Evolutionary conservation across 345 rosid species (phyloP).

Genomic region (Combretum micranthum): DNA sequence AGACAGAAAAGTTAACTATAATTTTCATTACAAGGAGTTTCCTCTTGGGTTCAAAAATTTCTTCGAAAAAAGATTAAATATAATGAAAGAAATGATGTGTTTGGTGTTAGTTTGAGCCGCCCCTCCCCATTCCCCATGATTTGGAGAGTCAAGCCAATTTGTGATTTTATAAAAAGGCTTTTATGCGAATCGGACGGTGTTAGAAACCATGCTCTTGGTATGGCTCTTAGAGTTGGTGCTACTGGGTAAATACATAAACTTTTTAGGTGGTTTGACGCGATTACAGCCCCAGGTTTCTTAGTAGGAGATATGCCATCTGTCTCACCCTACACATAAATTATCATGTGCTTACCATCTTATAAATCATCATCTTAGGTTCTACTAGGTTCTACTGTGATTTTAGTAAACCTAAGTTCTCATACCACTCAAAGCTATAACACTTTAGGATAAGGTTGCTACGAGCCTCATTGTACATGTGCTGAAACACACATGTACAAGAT

Average conservation of each 20-base stretch:
- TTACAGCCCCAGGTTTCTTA: constrained; percentile 82
- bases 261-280: constrained; percentile 40
- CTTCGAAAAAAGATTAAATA: not conserved
- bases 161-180: constrained; percentile 72
- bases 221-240: constrained; percentile 63
- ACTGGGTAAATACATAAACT: constrained; percentile 70
- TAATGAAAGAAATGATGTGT: not conserved
- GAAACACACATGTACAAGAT: no score
- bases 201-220: constrained; percentile 72
- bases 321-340: no score
- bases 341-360: no score
- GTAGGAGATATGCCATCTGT: no score
- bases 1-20: not conserved
- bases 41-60: not conserved
- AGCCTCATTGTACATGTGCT: no score
- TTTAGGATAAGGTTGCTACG: no score
- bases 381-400: no score
- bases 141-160: constrained; percentile 48
- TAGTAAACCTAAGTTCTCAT: no score
- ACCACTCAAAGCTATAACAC: no score
- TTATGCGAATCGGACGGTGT: constrained; percentile 65
- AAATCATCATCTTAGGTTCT: no score
- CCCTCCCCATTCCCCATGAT: constrained; percentile 7
- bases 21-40: no score
- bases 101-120: not conserved